Percentiles rank a stretch among this genome's conserved stretches.
Conservation (phyloP, 2,329 filamentous ascomycete species). For the Xylaria sp. region DNA sequence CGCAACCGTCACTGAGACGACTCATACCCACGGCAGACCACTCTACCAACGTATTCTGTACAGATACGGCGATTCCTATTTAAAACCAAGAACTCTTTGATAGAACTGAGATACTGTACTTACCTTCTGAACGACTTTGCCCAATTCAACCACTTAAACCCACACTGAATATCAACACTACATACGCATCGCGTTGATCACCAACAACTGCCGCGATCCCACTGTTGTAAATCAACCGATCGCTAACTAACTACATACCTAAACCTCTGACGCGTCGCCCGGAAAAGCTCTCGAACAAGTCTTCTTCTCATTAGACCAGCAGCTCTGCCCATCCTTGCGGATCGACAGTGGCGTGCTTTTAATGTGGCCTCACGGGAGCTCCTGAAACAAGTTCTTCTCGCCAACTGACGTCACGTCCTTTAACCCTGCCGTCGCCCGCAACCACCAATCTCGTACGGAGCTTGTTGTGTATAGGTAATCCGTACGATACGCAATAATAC, state of each 20-base stretch:
- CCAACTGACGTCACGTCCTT: neutral
- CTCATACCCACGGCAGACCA: neutral
- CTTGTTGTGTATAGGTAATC: too few species aligned
- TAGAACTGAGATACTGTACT: neutral
- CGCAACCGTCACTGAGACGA: neutral
- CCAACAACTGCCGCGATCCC: too few species aligned
- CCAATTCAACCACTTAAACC: neutral
- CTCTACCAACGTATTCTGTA: too few species aligned
- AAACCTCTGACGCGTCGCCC: neutral
- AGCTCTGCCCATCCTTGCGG: neutral
- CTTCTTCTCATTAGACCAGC: neutral
- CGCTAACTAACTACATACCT: neutral
- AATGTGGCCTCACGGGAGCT: neutral
- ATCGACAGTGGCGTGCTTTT: neutral
- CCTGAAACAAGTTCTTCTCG: neutral
- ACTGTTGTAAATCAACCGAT: neutral
- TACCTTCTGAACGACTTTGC: neutral
- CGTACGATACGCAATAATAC: neutral
- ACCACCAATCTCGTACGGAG: neutral
- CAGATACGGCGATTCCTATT: too few species aligned
- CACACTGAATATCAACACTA: neutral
- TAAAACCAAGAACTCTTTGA: neutral
- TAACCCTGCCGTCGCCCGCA: neutral
- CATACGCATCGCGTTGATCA: too few species aligned
- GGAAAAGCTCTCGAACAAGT: neutral